phyloP scores from a whole-genome alignment of 345 rosid species.

The Noccaea bulbosa region DNA sequence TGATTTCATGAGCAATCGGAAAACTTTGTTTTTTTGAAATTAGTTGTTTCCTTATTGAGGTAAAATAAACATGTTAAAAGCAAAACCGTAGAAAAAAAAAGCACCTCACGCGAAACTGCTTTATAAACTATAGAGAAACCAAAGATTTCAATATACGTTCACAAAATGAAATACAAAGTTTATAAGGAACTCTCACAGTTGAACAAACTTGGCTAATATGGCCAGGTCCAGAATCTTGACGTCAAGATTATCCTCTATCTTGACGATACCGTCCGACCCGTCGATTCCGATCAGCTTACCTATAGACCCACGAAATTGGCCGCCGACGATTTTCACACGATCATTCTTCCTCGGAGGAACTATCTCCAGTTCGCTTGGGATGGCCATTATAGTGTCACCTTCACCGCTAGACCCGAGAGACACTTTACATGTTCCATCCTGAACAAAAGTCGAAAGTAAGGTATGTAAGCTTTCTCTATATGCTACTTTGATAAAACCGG shows the following conservation, averaged over 20 bases:
- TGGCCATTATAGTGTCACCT: constrained; percentile 56
- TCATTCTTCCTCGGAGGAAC: constrained; percentile 80
- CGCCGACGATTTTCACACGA: constrained; percentile 86
- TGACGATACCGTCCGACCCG: constrained; percentile 86
- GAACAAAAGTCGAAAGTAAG: constrained; percentile 20
- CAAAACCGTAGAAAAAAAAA: not conserved
- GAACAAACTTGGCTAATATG: constrained; percentile 66
- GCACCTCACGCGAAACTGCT: not conserved
- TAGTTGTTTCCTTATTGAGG: too few relatives aligned
- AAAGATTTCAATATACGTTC: constrained; percentile 22
- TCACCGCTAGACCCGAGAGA: constrained; percentile 64
- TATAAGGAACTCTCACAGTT: constrained; percentile 29
- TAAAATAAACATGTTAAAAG: not conserved
- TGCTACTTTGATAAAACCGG: not conserved
- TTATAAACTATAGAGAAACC: constrained; percentile 24
- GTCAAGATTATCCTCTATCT: constrained; percentile 81
- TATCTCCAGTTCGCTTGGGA: constrained; percentile 63
- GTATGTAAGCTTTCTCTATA: not conserved
- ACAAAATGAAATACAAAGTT: not conserved
- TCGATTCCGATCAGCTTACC: constrained; percentile 95
- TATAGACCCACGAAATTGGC: constrained; percentile 73
- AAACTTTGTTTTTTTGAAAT: too few relatives aligned
- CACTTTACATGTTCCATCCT: constrained; percentile 90
- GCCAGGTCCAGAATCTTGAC: constrained; percentile 86
- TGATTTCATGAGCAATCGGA: too few relatives aligned